Evolutionary conservation across 1,284 basidiomycete genomes (phyloP), one percentile per base, ranked within the genome.

Genomic region (Ganoderma lucidum): DNA sequence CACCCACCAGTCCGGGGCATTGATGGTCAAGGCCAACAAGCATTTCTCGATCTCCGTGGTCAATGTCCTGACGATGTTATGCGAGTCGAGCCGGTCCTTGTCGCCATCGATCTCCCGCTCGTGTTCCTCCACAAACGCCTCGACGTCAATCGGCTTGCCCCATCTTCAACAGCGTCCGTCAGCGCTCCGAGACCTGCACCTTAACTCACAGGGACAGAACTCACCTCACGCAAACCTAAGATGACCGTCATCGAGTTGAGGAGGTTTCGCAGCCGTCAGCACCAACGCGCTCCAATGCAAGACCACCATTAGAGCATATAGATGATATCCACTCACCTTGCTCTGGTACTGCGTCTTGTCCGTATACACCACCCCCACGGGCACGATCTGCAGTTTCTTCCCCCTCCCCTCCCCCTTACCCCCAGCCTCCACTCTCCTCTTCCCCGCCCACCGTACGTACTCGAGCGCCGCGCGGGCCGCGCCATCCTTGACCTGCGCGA

Each of bases 401-500:
- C 74, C 9, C 71, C 75, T 74, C 8, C 73, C 44, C 71, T 75
- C 73, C 73, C 39, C 6, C 12, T 41, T 37, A 9, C 9, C 37
- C 6, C 81, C 70, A 80, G 84, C 30, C 83, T 80, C 73, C 87
- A 81, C 64, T 87, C 84, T 71, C 81, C 80, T 61, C 89, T 59
- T 41, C 9, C 12, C 39, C 39, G 45, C 84, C 88, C 94, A 96
- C 74, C 91, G 90, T 17, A 90, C 85, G 80, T 97, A 98, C 82
- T 98, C 97, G 74, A 98, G 85, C 8, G 96, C 95, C 39, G 95
- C 93, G 94, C 96, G 97, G 6, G 95, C 90, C 32, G 94, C 93
- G n/a, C 97, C 97, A 74, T 98, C 95, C 80, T 98, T 99, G 74
- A 99, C 88, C 70, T 95, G 92, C 84, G 95, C 93, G 75, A 98